These are phyloP conservation scores for Phytophthora pisi DNA, from an alignment of 352 stramenopile species.

Conservation along the genomic window DNA sequence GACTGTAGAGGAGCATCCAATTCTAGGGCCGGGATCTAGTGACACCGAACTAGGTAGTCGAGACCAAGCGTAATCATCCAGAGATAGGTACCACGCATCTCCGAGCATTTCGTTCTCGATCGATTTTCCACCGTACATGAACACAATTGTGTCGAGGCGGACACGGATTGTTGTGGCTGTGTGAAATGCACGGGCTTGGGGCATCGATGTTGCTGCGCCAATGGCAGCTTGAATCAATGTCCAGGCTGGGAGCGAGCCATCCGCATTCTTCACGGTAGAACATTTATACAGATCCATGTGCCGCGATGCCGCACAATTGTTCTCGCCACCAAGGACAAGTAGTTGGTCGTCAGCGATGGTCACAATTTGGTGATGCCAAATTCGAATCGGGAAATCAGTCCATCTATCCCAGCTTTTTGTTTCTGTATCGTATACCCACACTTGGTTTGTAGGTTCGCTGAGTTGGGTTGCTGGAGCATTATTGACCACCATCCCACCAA, in stretches of 20 bases:
- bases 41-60: conserved; percentile 74
- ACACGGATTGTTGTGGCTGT: conserved; percentile 67
- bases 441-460: conserved; percentile 53
- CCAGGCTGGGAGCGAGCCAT: conserved; percentile 78
- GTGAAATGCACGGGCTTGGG: conserved; percentile 71
- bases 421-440: conserved; percentile 71
- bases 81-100: conserved; percentile 82
- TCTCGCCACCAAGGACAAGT: conserved; percentile 85
- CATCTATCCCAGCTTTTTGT: conserved; percentile 73
- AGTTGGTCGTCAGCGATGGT: conserved; percentile 74
- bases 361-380: conserved; percentile 82
- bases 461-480: conserved; percentile 9
- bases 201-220: conserved; percentile 68
- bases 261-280: conserved; percentile 52
- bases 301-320: conserved; percentile 64
- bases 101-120: conserved; percentile 74
- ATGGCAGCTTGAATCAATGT: conserved; percentile 74
- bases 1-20: conserved; percentile 68
- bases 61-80: conserved; percentile 86
- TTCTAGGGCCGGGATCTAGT: conserved; percentile 72
- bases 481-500: conserved; percentile 58
- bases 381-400: conserved; percentile 80
- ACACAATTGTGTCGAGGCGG: conserved; percentile 78
- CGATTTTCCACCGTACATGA: conserved; percentile 85
- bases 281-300: conserved; percentile 90